Base-by-base conservation (phyloP, 2,329 filamentous ascomycete species). In the Scedosporium apiospermum region DNA sequence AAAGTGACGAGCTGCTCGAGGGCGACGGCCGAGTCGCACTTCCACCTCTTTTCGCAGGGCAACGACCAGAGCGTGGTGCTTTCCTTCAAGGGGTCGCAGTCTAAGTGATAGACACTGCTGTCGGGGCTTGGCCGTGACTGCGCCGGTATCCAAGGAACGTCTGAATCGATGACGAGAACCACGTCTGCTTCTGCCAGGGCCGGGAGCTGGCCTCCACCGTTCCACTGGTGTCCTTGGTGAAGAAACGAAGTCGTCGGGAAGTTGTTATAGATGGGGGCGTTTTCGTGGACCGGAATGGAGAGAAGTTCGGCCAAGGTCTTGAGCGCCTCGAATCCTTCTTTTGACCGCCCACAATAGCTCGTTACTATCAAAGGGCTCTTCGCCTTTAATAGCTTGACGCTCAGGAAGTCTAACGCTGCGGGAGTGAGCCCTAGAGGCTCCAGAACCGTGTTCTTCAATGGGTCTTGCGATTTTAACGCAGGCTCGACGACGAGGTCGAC, bases 101-200 rank as follows among this genome's bases (percentile, higher is more conserved):
- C 86, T 58, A 89, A 77, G 68, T 89, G 86, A 63, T 84, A 80
- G 63, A 88, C 81, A 64, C 79, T 82, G 1, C 85, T 83, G 3
- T 76, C 75, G 1, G 76, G 72, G 23, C 76, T 79, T 1, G 86
- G 86, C 62, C 80, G 80, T 73, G 82, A 86, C 68, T 83, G 82
- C 0, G 84, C 87, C 26, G 82, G 82, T 58, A 89, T 86, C 85
- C 85, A 89, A 0, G 86, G 86, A 1, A 88, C 84, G 68, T 89
- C 86, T 64, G 85, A 86, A 69, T 88, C 86, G 21, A 87, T 73
- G 10, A 88, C 82, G 9, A 89, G 69, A 58, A 89, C 88, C 46
- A 88, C 77, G 68, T 88, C 86, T 0, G 86, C 85, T 0, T 81
- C 81, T 64, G 76, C 79, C 69, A 88, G 83, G 46, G 75, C 62